Evolutionary conservation across 352 stramenopile genomes (phyloP).

Genomic region (Pythium aquatile): DNA sequence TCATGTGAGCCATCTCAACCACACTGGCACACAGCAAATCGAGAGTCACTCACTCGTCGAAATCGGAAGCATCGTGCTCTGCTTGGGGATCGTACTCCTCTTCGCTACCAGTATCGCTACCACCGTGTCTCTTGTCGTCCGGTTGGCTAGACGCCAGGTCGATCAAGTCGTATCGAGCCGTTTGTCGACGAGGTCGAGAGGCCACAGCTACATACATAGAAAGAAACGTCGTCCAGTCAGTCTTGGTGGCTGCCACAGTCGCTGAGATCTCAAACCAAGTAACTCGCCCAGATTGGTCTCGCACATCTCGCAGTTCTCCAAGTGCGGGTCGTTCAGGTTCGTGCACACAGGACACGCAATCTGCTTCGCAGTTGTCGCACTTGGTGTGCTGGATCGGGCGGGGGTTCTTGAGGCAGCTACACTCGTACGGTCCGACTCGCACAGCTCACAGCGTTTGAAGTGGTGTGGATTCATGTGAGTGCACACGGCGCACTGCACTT

Average conservation of each 20-base stretch:
- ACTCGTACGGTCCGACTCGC: conserved; percentile 4
- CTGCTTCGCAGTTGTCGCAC: neutral
- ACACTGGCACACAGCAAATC: neutral
- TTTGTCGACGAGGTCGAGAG: neutral
- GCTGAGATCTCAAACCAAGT: too few species aligned
- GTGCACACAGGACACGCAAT: conserved; percentile 44
- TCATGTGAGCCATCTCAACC: neutral
- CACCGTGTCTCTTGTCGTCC: conserved; percentile 14
- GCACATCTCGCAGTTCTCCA: conserved; percentile 50
- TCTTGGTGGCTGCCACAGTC: too few species aligned
- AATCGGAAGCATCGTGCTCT: neutral
- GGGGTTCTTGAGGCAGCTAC: neutral
- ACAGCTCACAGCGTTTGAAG: conserved; percentile 19
- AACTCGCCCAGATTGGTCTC: conserved; percentile 33
- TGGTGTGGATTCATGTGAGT: conserved; percentile 15
- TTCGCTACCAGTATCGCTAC: conserved; percentile 5
- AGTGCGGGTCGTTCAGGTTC: conserved; percentile 41
- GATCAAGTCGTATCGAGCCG: conserved; percentile 5
- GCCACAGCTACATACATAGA: neutral
- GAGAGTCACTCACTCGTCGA: conserved; percentile 1
- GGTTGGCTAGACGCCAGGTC: conserved; percentile 11
- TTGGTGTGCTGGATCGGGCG: neutral
- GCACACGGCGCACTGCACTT: conserved; percentile 17
- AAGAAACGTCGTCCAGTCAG: neutral
- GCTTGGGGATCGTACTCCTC: conserved; percentile 3